Evolutionary conservation across 148 eudicot genomes (phyloP).

Genomic region (Rheum nobile): DNA sequence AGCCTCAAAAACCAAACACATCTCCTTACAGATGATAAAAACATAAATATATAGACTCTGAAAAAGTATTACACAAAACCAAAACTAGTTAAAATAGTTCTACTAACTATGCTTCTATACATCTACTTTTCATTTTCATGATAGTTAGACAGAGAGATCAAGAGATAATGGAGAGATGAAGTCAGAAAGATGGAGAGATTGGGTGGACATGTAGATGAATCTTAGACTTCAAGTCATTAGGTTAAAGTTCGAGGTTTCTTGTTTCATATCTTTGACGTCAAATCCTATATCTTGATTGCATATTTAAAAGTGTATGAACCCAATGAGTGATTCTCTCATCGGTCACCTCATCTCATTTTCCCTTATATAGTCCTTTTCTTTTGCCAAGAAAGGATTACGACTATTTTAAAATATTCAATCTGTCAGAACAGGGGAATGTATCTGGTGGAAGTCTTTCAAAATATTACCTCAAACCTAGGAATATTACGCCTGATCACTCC

Average conservation of each 20-base stretch:
- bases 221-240: too few relatives aligned
- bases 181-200: not conserved
- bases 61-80: not conserved
- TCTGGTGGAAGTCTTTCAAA: not conserved
- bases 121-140: not conserved
- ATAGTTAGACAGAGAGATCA: not conserved
- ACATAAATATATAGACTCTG: not conserved
- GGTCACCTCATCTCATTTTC: not conserved
- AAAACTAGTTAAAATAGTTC: not conserved
- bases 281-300: too few relatives aligned
- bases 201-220: not conserved
- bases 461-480: constrained; percentile 81
- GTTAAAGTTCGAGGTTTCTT: too few relatives aligned
- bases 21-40: not conserved
- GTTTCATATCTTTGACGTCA: too few relatives aligned
- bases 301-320: not conserved
- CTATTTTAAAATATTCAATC: not conserved
- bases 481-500: constrained; percentile 91
- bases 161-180: not conserved
- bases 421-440: not conserved
- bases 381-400: not conserved
- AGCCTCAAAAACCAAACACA: not conserved
- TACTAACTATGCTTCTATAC: not conserved
- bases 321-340: not conserved
- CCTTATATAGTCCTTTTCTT: not conserved